Evolutionary conservation across 768 basidiomycete species (phyloP).

Genomic region (Suillus fuscotomentosus): DNA sequence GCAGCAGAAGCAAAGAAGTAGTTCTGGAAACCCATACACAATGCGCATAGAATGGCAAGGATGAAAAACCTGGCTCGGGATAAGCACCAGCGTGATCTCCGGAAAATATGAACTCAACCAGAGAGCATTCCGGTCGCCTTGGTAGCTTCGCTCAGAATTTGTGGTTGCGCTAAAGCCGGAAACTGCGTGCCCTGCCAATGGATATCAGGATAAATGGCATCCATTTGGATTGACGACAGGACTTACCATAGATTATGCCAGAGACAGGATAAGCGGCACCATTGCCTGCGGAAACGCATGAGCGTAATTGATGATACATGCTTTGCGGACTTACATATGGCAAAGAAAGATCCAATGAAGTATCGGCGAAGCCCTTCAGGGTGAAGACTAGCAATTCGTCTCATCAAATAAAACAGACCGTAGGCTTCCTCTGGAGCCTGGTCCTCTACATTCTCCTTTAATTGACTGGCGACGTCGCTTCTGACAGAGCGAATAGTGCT

Average conservation of each 20-base stretch:
- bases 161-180: conserved; percentile 10
- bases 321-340: conserved; percentile 21
- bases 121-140: conserved; percentile 1
- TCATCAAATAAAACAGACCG: conserved; percentile 36
- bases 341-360: conserved; percentile 32
- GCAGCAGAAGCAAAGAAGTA: conserved; percentile 34
- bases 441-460: not conserved
- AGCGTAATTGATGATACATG: not conserved
- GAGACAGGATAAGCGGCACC: conserved; percentile 30
- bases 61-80: conserved; percentile 33
- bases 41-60: conserved; percentile 34
- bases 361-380: conserved; percentile 36
- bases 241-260: conserved; percentile 32
- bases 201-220: not conserved
- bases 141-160: not conserved
- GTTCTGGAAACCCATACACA: conserved; percentile 38
- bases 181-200: not conserved
- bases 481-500: conserved; percentile 15
- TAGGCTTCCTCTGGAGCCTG: conserved; percentile 12
- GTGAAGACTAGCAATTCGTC: conserved; percentile 38
- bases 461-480: conserved; percentile 8
- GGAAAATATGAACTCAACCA: conserved; percentile 18
- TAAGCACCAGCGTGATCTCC: conserved; percentile 31
- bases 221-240: conserved; percentile 5
- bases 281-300: conserved; percentile 5